Percentiles rank a stretch among this genome's conserved stretches.
Conservation (phyloP, 2,329 filamentous ascomycete species). For the Colletotrichum siamense region DNA sequence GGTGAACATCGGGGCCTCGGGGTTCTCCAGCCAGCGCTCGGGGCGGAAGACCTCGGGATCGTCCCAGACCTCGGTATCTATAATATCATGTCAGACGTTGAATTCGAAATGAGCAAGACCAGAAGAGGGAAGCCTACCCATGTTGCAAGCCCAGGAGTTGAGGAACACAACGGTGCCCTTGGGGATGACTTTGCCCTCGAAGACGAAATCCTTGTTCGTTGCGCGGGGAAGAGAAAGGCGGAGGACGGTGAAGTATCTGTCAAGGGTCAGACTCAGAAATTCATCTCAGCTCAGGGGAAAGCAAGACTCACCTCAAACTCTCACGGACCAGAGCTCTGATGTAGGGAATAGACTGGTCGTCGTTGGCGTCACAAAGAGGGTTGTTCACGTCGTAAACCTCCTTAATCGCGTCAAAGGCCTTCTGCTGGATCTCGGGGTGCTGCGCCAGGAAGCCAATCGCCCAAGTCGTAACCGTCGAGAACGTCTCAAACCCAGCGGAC, state of each 20-base stretch:
- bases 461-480: conserved; percentile 31
- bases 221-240: conserved; percentile 69
- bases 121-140: no score
- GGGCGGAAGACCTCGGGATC: conserved; percentile 65
- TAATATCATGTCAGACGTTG: no score
- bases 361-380: conserved; percentile 75
- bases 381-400: conserved; percentile 73
- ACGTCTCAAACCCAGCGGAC: conserved; percentile 46
- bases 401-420: conserved; percentile 35
- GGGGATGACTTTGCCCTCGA: conserved; percentile 40
- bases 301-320: conserved; percentile 50
- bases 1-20: conserved; percentile 53
- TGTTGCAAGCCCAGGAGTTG: conserved; percentile 34
- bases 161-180: conserved; percentile 53
- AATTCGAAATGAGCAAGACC: no score
- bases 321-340: conserved; percentile 82
- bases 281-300: background rate
- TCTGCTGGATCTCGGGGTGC: conserved; percentile 31
- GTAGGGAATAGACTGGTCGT: conserved; percentile 79
- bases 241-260: conserved; percentile 69
- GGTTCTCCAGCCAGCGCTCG: conserved; percentile 45
- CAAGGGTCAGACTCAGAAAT: conserved; percentile 23
- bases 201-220: conserved; percentile 28
- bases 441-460: conserved; percentile 31
- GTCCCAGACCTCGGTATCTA: conserved; percentile 67